Percentiles rank a stretch among this genome's conserved stretches.
Conservation (phyloP, 306 rosid species). For the Alnus rubra region DNA sequence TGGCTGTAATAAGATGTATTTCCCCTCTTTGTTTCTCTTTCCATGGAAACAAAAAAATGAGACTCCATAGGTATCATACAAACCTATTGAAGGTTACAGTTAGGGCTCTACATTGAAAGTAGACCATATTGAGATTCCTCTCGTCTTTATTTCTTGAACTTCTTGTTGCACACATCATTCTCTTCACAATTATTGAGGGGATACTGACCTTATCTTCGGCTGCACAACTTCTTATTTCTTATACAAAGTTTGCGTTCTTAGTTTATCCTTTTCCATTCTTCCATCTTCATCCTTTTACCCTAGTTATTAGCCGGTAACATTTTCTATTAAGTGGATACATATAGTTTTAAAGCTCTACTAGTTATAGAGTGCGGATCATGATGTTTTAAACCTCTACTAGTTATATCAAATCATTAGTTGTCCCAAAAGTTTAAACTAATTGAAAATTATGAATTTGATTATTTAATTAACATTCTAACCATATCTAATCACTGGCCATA, state of each 20-base stretch:
- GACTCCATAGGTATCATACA: not conserved
- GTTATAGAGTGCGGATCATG: not conserved
- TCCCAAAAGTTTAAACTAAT: too few species aligned
- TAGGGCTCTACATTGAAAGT: not conserved
- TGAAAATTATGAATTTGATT: too few species aligned
- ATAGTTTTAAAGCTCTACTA: not conserved
- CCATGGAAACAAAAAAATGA: not conserved
- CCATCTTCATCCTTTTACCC: not conserved
- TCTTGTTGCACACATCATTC: not conserved
- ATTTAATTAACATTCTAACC: too few species aligned
- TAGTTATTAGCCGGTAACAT: not conserved
- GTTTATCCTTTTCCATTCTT: not conserved
- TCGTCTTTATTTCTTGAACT: not conserved
- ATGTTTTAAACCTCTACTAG: too few species aligned
- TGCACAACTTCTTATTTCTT: not conserved
- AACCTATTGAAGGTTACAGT: not conserved
- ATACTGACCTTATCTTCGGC: not conserved
- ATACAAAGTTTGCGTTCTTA: not conserved
- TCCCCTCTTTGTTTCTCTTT: not conserved
- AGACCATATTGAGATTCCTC: not conserved
- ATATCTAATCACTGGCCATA: not conserved
- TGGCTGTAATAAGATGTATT: not conserved
- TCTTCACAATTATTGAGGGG: not conserved
- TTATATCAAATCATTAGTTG: too few species aligned
- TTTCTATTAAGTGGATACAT: not conserved